A percentile compares a stretch with the other conserved stretches of the same genome.
Evolutionary conservation across 768 basidiomycete species (phyloP).

Genomic region (Mycena galericulata): DNA sequence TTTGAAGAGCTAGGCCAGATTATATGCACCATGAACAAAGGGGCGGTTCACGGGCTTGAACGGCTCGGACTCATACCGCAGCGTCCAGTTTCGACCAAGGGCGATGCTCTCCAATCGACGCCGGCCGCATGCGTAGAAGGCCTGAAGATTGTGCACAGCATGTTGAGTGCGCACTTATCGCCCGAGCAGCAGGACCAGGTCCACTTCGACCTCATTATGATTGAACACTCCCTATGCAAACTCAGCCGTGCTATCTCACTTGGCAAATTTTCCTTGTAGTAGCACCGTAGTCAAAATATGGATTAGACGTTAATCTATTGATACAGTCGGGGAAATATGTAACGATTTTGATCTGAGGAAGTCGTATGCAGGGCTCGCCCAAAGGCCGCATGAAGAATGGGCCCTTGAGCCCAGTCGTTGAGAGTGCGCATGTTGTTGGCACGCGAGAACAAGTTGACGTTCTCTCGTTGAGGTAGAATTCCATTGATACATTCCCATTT

Average conservation of each 20-base stretch:
- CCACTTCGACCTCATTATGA: constrained; percentile 8
- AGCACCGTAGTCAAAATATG: no score
- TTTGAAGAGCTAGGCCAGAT: neutral
- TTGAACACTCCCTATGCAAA: constrained; percentile 20
- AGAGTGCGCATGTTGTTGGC: no score
- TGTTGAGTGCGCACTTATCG: neutral
- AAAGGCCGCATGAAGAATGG: no score
- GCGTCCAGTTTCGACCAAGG: neutral
- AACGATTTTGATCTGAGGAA: no score
- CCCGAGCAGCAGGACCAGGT: neutral
- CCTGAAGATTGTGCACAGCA: neutral
- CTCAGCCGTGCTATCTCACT: neutral
- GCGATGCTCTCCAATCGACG: neutral
- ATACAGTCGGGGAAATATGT: no score
- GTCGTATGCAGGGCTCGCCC: no score
- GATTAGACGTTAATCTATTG: no score
- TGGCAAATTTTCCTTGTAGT: neutral
- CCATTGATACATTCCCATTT: no score
- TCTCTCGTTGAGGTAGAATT: no score
- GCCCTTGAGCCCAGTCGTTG: no score
- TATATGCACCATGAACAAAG: constrained; percentile 9
- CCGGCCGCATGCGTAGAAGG: neutral
- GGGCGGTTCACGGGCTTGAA: constrained; percentile 5
- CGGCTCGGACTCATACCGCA: constrained; percentile 5
- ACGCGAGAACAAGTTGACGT: no score